These are phyloP conservation scores for Lasiosphaeria ovina DNA, from an alignment of 495 filamentous ascomycete species.

Conservation along the genomic window DNA sequence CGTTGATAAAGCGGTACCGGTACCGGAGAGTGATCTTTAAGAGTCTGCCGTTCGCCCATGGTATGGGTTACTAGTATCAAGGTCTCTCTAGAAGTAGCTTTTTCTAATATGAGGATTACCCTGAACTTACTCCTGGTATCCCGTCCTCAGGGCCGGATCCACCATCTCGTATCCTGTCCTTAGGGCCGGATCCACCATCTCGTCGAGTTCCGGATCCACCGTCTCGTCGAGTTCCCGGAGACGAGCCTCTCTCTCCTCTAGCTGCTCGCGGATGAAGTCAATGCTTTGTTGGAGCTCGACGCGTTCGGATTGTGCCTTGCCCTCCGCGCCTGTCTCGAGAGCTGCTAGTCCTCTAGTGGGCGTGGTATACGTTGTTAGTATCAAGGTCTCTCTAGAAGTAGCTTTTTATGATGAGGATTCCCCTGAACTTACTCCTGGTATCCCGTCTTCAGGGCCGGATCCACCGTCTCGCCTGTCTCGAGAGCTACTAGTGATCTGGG, in stretches of 20 bases:
- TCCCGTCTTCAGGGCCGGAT: too few relatives aligned
- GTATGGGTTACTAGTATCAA: too few relatives aligned
- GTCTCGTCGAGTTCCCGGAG: slow-evolving; percentile 36
- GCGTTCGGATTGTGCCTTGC: slow-evolving; percentile 81
- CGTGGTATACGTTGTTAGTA: too few relatives aligned
- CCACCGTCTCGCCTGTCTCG: slow-evolving; percentile 26
- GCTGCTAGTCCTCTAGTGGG: too few relatives aligned
- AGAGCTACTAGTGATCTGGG: slow-evolving; percentile 64
- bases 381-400: not conserved
- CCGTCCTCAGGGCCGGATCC: too few relatives aligned
- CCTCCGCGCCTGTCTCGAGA: too few relatives aligned
- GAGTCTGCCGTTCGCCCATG: too few relatives aligned
- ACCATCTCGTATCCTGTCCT: slow-evolving; percentile 19
- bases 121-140: slow-evolving; percentile 21
- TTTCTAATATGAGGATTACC: not conserved
- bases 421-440: slow-evolving; percentile 19
- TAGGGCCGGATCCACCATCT: slow-evolving; percentile 18
- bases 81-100: not conserved
- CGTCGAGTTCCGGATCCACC: slow-evolving; percentile 23
- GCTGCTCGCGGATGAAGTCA: slow-evolving; percentile 64
- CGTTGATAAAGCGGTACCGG: too few relatives aligned
- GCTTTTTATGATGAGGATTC: not conserved
- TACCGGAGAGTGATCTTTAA: too few relatives aligned
- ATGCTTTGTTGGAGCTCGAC: slow-evolving; percentile 76
- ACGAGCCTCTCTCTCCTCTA: slow-evolving; percentile 59